Percentiles rank a stretch among this genome's conserved stretches.
These are phyloP conservation scores for Neoboletus subvelutipes DNA, from an alignment of 768 basidiomycete genomes.

Conservation along the genomic window DNA sequence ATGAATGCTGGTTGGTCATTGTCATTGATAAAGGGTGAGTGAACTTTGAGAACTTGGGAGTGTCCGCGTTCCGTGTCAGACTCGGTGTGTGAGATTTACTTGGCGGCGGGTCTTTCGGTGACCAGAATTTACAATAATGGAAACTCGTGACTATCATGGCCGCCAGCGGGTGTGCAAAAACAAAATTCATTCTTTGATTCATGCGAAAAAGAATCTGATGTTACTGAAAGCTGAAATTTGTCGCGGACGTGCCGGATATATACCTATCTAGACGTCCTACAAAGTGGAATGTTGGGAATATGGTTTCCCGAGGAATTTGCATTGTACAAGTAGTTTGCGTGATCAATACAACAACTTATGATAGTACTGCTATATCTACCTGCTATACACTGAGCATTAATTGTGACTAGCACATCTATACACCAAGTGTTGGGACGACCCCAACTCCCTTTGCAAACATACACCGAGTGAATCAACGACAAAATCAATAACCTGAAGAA, in stretches of 20 bases:
- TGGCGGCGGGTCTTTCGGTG: no score
- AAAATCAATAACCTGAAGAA: background rate
- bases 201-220: no score
- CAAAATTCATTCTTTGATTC: no score
- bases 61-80: no score
- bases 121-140: no score
- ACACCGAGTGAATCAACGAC: background rate
- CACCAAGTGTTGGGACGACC: background rate
- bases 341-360: background rate
- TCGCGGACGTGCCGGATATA: no score
- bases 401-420: no score
- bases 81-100: no score
- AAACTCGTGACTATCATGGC: no score
- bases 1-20: slow-evolving; percentile 1
- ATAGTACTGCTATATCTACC: background rate
- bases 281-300: background rate
- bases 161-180: no score
- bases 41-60: background rate
- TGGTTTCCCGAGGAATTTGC: background rate
- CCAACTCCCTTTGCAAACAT: background rate
- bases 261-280: background rate
- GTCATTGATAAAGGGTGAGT: background rate
- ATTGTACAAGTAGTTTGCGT: background rate
- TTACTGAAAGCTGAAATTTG: no score
- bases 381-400: background rate